Percentiles rank a stretch among this genome's conserved stretches.
Conservation (phyloP, 1,139 yeast genomes). For the Scheffersomyces quercinus region DNA sequence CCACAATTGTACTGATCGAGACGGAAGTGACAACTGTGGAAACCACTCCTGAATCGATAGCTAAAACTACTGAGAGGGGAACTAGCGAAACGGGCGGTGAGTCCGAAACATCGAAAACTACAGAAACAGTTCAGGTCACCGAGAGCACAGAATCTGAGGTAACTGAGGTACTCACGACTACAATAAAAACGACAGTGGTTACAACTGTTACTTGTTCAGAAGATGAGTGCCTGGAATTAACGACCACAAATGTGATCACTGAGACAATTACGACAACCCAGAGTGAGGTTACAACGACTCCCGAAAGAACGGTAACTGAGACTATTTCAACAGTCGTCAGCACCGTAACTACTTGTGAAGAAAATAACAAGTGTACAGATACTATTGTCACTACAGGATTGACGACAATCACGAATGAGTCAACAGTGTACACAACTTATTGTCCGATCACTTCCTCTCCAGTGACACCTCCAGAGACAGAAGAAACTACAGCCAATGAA, state of each 20-base stretch:
- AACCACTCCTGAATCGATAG: background rate
- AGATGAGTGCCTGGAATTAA: no score
- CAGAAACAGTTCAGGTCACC: background rate
- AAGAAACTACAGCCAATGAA: background rate
- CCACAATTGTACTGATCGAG: background rate
- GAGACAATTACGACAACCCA: no score
- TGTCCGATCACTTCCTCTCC: constrained; percentile 11
- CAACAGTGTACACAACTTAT: constrained; percentile 13
- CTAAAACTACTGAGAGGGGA: background rate
- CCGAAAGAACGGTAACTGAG: constrained; percentile 10
- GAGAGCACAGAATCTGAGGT: background rate
- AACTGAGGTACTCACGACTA: background rate
- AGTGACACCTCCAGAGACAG: background rate
- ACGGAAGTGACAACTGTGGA: background rate
- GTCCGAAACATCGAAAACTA: background rate
- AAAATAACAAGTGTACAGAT: constrained; percentile 3
- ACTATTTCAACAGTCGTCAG: constrained; percentile 6
- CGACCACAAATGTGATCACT: no score
- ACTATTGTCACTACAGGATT: constrained; percentile 6
- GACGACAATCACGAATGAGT: constrained; percentile 3
- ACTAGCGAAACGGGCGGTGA: background rate
- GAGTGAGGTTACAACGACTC: background rate
- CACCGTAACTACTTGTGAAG: constrained; percentile 15
- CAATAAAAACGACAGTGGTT: background rate
- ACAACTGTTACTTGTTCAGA: no score